Evolutionary conservation across 148 eudicot genomes (phyloP), one percentile per base, ranked within the genome.

Genomic region (Fagopyrum esculentum): DNA sequence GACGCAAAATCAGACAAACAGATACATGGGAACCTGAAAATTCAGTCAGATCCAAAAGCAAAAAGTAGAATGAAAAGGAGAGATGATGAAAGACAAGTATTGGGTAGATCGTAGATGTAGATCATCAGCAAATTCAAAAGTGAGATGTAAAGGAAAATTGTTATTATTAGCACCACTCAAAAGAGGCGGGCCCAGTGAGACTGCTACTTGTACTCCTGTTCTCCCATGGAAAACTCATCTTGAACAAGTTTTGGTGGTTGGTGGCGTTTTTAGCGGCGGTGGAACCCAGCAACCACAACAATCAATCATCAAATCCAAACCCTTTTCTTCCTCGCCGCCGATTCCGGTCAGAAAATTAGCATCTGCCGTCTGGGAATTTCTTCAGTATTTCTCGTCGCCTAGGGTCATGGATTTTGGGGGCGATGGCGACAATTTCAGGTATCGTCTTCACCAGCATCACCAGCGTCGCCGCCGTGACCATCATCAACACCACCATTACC

Each of bases 281-380:
- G 75, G 72, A 10, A 68, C 79, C 79, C 77, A 81, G 74, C 73
- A 16, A 40, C 2, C 4, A 68, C 6, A 13, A 35, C 40, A 35
- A 35, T 35, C 40, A 1, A 35, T 35, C 40, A 35, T 35, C 40
- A 35, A 35, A 35, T 35, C 40, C 40, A 22, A 56, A 7, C 16
- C 75, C 78, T 72, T 77, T 26, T 73, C 69, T 47, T 47, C 75
- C 29, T 45, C 30, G 55, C 11, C 73, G 55, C 60, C 74, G 56
- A 10, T 76, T 44, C 79, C 82, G 13, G 84, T 80, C 74, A 81
- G 82, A 30, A 84, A 73, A 29, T 74, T 81, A 75, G 87, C 57
- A 52, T 72, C 73, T 66, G 76, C 73, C 50, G 22, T 82, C 45
- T 84, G 87, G 87, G 81, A 84, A 56, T 84, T 84, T 74, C 19